phyloP scores from a whole-genome alignment of 2,329 filamentous ascomycete genomes.

The Eurotiales sp. region DNA sequence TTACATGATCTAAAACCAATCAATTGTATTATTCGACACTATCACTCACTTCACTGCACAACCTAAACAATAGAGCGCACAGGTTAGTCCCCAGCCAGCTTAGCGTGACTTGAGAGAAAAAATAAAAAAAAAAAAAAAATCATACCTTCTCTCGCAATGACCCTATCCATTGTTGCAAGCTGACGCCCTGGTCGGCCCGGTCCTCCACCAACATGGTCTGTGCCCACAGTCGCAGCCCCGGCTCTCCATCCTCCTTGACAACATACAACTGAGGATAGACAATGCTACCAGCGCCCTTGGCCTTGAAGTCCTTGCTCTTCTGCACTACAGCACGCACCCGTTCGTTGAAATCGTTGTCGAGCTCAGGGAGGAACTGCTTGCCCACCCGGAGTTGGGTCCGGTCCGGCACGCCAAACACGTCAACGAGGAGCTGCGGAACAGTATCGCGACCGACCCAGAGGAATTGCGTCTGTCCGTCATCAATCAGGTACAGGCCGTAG shows the following conservation, averaged over 20 bases:
- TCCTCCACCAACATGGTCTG: constrained; percentile 95
- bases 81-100: constrained; percentile 1
- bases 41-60: constrained; percentile 32
- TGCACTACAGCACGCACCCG: constrained; percentile 82
- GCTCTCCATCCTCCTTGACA: constrained; percentile 92
- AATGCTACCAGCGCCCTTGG: constrained; percentile 87
- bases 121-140: constrained; percentile 8
- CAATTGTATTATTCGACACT: constrained; percentile 16
- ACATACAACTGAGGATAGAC: constrained; percentile 90
- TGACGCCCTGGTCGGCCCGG: constrained; percentile 87
- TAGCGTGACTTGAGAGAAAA: background rate
- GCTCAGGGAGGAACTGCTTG: constrained; percentile 78
- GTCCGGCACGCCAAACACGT: constrained; percentile 87
- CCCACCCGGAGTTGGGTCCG: constrained; percentile 82
- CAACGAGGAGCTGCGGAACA: constrained; percentile 78
- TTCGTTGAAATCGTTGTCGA: constrained; percentile 97
- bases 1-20: constrained; percentile 17
- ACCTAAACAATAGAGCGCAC: constrained; percentile 22
- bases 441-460: constrained; percentile 92
- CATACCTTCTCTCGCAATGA: constrained; percentile 81
- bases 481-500: constrained; percentile 92
- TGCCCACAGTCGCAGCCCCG: constrained; percentile 91
- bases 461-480: constrained; percentile 97
- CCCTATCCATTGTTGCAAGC: constrained; percentile 89
- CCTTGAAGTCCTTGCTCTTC: constrained; percentile 84